Base-by-base conservation (phyloP, 345 rosid genomes). In the Alliaria petiolata region DNA sequence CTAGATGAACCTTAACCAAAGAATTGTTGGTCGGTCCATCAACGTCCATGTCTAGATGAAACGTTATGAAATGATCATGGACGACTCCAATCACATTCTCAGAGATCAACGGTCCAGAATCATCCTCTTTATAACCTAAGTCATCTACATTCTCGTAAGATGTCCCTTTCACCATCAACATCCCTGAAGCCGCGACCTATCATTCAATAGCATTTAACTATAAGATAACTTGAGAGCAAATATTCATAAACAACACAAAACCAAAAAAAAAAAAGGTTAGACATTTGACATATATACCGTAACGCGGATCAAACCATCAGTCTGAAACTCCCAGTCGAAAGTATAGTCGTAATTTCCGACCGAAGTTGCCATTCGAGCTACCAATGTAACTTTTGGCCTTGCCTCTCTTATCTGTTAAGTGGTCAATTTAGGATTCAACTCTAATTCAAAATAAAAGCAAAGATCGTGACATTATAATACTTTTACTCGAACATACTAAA, bases 91-190 rank as follows among this genome's bases (percentile, higher is more conserved):
- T 57, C 30, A 57, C 45, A 20, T 57, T 57, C 11, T 57, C 62
- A 6, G 62, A 57, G 30, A 57, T 57, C 62, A 57, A 57, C 10
- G 45, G 45, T 57, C 62, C 62, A 12, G 45, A 57, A 12, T 57
- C 45, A 57, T 57, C 45, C 11, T 57, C 62, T 57, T 57, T 57
- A 19, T 36, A 45, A 57, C 62, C 12, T 7, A 57, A 36, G 62
- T 57, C 62, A 19, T 57, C 12, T 36, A 57, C 31, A 30, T 57
- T 57, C 17, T 57, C 11, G 17, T 57, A 57, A 57, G 62, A 31
- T 57, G 45, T 57, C 17, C 45, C 45, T 57, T 57, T 57, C 45
- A 57, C 62, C 31, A 36, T 57, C 45, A 57, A 57, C 62, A 57
- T 57, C 25, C 62, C 33, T 12, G 62, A 57, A 13, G 62, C 45